Base-by-base conservation (phyloP, 163 green algal species). In the Coccomyxa subellipsoidea region DNA sequence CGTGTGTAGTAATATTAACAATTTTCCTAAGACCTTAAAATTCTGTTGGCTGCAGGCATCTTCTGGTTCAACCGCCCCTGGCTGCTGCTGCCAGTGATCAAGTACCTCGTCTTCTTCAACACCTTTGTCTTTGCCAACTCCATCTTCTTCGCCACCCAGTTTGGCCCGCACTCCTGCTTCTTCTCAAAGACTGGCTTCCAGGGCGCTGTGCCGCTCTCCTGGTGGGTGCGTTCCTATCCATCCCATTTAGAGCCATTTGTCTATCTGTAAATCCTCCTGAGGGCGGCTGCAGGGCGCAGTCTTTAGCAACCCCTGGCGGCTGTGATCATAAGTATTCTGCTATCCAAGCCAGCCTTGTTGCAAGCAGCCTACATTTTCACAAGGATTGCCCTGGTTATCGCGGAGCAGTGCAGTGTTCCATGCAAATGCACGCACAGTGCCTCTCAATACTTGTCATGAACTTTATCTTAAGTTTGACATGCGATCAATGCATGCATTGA, bases 81-180 rank as follows among this genome's bases (percentile, higher is more conserved):
- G 47, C 77, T 92, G 77, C 76, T 92, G 79, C 86, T 90, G 40
- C 69, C 78, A 47, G 82, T 86, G 29, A 87, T 92, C 80, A 89
- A 89, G 69, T 75, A 84, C 29, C 32, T 81, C 0, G 36, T 90
- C 8, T 92, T 92, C 78, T 79, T 90, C 12, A 84, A 80, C 73
- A 82, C 84, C 21, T 90, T 88, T 80, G 76, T 88, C 39, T 89
- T 82, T 38, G 38, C 59, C 76, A 86, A 80, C 69, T 38, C 78
- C 40, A 77, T 90, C 32, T 84, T 80, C 75, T 89, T 89, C 76
- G 78, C 83, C 2, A 70, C 38, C 54, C 8, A 66, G 54, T 86
- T 83, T 31, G 83, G 83, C 69, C 72, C 34, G 32, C 39, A 81
- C 32, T 84, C 78, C 69, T 86, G 83, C 83, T 83, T 83, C 70